Conservation (phyloP, 2,329 filamentous ascomycete genomes). For the Fonsecaea pedrosoi region DNA sequence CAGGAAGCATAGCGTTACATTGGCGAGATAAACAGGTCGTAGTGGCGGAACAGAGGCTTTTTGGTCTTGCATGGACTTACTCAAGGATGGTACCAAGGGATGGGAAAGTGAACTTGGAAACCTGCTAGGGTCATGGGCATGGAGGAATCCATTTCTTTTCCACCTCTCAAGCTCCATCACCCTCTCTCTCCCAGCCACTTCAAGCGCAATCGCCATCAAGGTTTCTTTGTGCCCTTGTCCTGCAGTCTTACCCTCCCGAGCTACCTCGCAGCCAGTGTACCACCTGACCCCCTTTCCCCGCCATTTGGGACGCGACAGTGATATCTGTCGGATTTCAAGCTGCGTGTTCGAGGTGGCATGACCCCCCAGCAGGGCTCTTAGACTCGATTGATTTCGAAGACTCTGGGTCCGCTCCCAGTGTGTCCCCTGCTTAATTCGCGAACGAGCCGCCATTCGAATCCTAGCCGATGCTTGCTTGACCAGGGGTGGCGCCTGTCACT, state of each 20-base stretch:
- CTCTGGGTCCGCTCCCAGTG: not conserved
- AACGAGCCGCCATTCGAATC: conserved; percentile 1
- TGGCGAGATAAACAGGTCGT: not conserved
- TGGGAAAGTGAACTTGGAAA: not conserved
- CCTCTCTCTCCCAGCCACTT: not conserved
- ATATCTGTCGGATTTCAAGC: not conserved
- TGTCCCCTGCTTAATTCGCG: not conserved
- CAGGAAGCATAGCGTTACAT: not conserved
- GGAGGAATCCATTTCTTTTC: not conserved
- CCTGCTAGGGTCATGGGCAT: not conserved
- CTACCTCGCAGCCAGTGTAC: not conserved
- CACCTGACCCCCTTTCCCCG: conserved; percentile 1
- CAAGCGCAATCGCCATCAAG: not conserved
- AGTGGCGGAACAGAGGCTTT: not conserved
- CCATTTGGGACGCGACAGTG: not conserved
- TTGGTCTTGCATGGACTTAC: not conserved
- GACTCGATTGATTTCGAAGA: not conserved
- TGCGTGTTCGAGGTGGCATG: not conserved
- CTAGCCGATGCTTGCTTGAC: not conserved
- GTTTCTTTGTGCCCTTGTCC: not conserved
- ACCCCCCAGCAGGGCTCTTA: not conserved
- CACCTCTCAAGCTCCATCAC: not conserved
- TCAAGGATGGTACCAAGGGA: not conserved
- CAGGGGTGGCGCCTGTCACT: not conserved
- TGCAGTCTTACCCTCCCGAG: not conserved